These are phyloP conservation scores for Cutaneotrichosporon dermatis DNA, from an alignment of 1,284 basidiomycete genomes.

Conservation along the genomic window DNA sequence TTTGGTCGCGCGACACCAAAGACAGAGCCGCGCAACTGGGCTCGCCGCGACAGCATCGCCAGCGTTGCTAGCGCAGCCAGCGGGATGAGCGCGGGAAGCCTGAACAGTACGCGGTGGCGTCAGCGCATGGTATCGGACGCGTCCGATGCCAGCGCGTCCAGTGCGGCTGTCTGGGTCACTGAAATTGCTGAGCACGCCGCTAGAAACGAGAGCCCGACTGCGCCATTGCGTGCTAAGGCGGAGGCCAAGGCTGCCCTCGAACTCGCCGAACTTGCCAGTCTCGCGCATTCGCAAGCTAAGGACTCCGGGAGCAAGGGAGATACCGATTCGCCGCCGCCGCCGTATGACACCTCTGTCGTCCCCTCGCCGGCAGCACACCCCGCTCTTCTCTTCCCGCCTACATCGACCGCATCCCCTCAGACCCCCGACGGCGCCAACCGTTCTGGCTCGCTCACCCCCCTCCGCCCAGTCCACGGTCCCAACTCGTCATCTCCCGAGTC, in stretches of 20 bases:
- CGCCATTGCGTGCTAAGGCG: not conserved
- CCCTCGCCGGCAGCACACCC: not conserved
- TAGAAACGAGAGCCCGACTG: slow-evolving; percentile 1
- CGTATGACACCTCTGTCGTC: not conserved
- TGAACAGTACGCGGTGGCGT: slow-evolving; percentile 7
- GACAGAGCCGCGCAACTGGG: slow-evolving; percentile 6
- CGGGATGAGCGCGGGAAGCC: slow-evolving; percentile 2
- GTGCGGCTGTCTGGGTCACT: not conserved
- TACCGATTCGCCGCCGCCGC: slow-evolving; percentile 9
- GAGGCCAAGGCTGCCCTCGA: slow-evolving; percentile 1
- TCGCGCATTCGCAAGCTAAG: not conserved
- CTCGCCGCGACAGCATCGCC: slow-evolving; percentile 10
- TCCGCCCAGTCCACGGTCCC: not conserved
- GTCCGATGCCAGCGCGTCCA: not conserved
- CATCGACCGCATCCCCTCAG: not conserved
- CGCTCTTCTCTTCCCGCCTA: slow-evolving; percentile 8
- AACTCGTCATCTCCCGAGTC: not conserved
- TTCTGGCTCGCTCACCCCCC: slow-evolving; percentile 3
- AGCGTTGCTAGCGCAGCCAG: slow-evolving; percentile 7
- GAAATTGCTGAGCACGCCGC: not conserved
- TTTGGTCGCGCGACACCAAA: slow-evolving; percentile 17
- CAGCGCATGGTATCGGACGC: not conserved
- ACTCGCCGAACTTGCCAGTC: not conserved
- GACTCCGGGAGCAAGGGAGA: not conserved
- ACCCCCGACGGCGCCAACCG: not conserved